Percentiles rank a stretch among this genome's conserved stretches.
Evolutionary conservation across 2,329 filamentous ascomycete genomes (phyloP).

Genomic region (Xylariaceae sp.): DNA sequence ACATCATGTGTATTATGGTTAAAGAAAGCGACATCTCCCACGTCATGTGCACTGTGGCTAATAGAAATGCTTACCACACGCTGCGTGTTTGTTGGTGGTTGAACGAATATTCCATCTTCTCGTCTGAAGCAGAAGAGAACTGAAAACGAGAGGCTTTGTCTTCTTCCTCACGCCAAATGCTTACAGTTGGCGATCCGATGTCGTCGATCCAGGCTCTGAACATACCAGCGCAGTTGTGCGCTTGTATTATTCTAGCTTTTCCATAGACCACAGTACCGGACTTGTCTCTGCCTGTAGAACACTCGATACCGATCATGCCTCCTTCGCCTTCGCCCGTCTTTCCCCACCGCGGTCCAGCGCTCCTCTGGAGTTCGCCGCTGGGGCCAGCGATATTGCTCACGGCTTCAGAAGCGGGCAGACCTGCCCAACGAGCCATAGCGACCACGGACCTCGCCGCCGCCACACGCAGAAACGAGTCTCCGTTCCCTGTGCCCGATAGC

Average conservation of each 20-base stretch:
- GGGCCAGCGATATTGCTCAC: slow-evolving; percentile 63
- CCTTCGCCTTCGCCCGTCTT: slow-evolving; percentile 74
- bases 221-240: slow-evolving; percentile 86
- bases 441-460: slow-evolving; percentile 67
- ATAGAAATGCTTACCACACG: too few relatives aligned
- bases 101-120: slow-evolving; percentile 7
- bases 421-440: slow-evolving; percentile 63
- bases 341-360: slow-evolving; percentile 68
- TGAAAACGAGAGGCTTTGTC: neutral
- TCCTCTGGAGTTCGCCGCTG: slow-evolving; percentile 66
- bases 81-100: too few relatives aligned
- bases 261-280: slow-evolving; percentile 37
- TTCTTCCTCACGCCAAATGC: slow-evolving; percentile 48
- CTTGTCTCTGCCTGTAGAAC: slow-evolving; percentile 41
- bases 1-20: slow-evolving; percentile 6
- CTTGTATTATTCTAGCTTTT: slow-evolving; percentile 57
- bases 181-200: slow-evolving; percentile 50
- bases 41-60: too few relatives aligned
- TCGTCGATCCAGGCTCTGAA: slow-evolving; percentile 73
- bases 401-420: slow-evolving; percentile 48
- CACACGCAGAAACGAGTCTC: slow-evolving; percentile 76
- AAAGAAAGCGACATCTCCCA: too few relatives aligned
- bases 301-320: slow-evolving; percentile 78
- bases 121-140: slow-evolving; percentile 6
- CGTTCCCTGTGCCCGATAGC: slow-evolving; percentile 78